A percentile compares a stretch with the other conserved stretches of the same genome.
Conservation (phyloP, 768 basidiomycete genomes). For the Russula sp. region DNA sequence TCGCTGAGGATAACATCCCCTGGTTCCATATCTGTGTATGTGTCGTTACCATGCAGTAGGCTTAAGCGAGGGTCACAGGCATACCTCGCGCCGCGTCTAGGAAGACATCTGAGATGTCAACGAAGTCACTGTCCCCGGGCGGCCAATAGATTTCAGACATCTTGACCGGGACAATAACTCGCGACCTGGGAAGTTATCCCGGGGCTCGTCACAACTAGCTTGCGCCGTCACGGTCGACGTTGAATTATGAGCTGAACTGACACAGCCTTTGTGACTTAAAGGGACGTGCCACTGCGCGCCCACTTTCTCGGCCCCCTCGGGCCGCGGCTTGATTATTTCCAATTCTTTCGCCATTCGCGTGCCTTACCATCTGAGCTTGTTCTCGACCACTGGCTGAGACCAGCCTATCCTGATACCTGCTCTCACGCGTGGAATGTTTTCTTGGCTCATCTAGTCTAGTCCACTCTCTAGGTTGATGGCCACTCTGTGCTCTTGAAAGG, state of each 20-base stretch:
- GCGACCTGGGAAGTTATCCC: neutral
- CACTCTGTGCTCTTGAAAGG: neutral
- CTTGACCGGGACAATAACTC: neutral
- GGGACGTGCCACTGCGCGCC: neutral
- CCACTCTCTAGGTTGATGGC: neutral
- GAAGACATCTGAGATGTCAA: slow-evolving; percentile 58
- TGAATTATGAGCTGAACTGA: neutral
- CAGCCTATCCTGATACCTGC: no score
- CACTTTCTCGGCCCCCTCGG: neutral
- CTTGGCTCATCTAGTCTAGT: neutral
- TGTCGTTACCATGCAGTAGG: neutral
- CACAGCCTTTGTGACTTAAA: neutral
- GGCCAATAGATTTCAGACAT: slow-evolving; percentile 17
- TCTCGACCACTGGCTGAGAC: no score
- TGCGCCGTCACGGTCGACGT: neutral
- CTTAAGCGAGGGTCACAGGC: neutral
- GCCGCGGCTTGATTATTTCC: neutral
- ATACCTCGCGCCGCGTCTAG: slow-evolving; percentile 54
- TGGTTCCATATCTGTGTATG: slow-evolving; percentile 47
- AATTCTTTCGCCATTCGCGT: no score
- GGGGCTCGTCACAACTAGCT: slow-evolving; percentile 3
- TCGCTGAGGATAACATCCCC: slow-evolving; percentile 59
- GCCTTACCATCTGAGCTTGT: no score
- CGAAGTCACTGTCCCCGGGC: slow-evolving; percentile 55
- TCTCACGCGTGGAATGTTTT: no score